Evolutionary conservation across 1,284 basidiomycete genomes (phyloP), one percentile per base, ranked within the genome.

Genomic region (Vanrija pseudolonga): DNA sequence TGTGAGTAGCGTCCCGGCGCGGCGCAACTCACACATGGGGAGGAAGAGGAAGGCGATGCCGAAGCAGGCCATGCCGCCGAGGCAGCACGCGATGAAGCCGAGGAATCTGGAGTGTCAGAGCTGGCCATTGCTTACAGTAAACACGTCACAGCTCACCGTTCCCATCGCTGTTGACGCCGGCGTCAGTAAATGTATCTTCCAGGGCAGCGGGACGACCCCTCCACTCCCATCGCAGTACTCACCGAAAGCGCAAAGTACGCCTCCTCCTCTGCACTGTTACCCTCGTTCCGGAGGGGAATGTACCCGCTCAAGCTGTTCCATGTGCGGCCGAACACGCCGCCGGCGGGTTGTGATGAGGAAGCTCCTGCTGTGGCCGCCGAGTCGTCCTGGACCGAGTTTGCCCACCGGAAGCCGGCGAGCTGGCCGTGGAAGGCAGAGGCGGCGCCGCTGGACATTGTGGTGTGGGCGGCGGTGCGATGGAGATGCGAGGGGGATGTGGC

Each of bases 211-310:
- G 6, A 19, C 45, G 20, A 46, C 26, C 6, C 28, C 15, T 18
- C 45, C 53, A 50, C 28, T 22, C 36, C 1, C 15, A 11, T n/a
- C 2, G 8, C 5, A 2, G 7, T 63, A 67, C 76, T 57, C 63
- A 90, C 87, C 86, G 88, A 90, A 48, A 97, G 77, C 32, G 93
- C 91, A 76, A 95, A 91, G 80, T 88, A 97, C 3, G 95, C 95
- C 71, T 98, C 93, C 67, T 98, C 95, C 74, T 98, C 95, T 71
- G 93, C 93, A 36, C 88, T 87, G 40, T 85, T 80, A 60, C 92
- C 90, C 61, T 74, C 84, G 5, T 88, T 90, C 22, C 92, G 81
- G 55, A 98, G 78, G 0, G 96, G 95, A 44, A 98, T 86, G 68
- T 97, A 98, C n/a, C 78, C 80, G 9, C 78, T 80, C 19, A 83